Conservation (phyloP, 768 basidiomycete genomes). For the Boletus pseudo-olivaceus region DNA sequence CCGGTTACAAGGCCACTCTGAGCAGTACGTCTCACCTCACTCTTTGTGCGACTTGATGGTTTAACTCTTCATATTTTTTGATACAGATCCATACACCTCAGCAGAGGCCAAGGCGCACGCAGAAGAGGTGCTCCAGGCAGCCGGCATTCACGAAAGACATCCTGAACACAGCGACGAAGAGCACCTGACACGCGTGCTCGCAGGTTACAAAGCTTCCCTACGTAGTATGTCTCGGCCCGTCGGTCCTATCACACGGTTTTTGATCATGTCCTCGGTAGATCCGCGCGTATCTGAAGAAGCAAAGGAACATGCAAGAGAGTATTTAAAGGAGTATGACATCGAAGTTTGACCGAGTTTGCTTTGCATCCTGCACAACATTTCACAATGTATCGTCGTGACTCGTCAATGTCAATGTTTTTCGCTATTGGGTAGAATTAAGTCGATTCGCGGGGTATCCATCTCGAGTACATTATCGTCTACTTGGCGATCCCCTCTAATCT, state of each 20-base stretch:
- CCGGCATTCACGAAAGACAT: constrained; percentile 35
- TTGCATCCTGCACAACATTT: neutral
- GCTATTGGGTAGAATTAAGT: constrained; percentile 1
- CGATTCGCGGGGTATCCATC: constrained; percentile 1
- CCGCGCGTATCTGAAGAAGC: constrained; percentile 46
- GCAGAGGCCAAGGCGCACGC: constrained; percentile 51
- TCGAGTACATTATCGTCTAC: neutral
- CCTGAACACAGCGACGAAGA: constrained; percentile 34
- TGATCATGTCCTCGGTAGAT: constrained; percentile 29
- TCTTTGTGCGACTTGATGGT: neutral
- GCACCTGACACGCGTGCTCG: constrained; percentile 46
- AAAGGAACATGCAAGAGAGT: constrained; percentile 46
- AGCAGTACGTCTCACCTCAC: constrained; percentile 29
- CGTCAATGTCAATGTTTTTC: neutral
- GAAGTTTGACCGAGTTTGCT: constrained; percentile 1
- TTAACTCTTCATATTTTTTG: no score
- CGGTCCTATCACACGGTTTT: neutral
- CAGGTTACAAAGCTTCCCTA: constrained; percentile 55
- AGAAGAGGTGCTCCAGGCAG: constrained; percentile 47
- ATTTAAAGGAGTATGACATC: constrained; percentile 32
- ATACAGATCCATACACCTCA: constrained; percentile 41
- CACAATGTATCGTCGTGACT: neutral
- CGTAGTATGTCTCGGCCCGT: constrained; percentile 34
- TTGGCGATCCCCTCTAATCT: constrained; percentile 39
- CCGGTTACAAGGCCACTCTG: constrained; percentile 51